Conservation (phyloP, 1,284 basidiomycete species). For the Papiliotrema laurentii region DNA sequence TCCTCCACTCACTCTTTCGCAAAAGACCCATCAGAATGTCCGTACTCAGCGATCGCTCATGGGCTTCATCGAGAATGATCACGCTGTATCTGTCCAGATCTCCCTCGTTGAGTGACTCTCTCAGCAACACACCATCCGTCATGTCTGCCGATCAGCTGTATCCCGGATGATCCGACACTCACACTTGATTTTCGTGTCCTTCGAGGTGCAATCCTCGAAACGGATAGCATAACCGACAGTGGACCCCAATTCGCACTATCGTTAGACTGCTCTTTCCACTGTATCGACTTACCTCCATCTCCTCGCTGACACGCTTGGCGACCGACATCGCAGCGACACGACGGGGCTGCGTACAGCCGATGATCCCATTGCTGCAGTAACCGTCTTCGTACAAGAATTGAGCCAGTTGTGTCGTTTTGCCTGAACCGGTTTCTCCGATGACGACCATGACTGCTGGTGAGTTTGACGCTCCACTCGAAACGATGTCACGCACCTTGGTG, state of each 20-base stretch:
- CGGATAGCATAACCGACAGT: constrained; percentile 95
- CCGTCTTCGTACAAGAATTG: constrained; percentile 96
- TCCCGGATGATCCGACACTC: constrained; percentile 28
- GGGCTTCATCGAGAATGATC: constrained; percentile 95
- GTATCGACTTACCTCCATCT: constrained; percentile 58
- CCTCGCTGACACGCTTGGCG: constrained; percentile 96
- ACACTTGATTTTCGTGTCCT: constrained; percentile 95
- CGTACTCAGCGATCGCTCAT: constrained; percentile 91
- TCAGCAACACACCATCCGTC: constrained; percentile 94
- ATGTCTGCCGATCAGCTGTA: constrained; percentile 59
- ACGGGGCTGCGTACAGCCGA: constrained; percentile 94
- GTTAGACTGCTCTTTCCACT: neutral
- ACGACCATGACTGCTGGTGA: constrained; percentile 70
- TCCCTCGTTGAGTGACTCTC: constrained; percentile 92
- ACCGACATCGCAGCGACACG: constrained; percentile 99
- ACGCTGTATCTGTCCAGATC: constrained; percentile 93
- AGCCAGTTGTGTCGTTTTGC: constrained; percentile 87
- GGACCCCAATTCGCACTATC: constrained; percentile 71
- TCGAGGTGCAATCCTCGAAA: constrained; percentile 92
- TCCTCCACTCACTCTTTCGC: constrained; percentile 68
- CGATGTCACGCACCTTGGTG: constrained; percentile 71
- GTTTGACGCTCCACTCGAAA: neutral
- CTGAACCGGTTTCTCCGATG: constrained; percentile 92
- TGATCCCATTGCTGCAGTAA: constrained; percentile 78
- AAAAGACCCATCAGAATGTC: constrained; percentile 96